Evolutionary conservation across 768 basidiomycete species (phyloP).

Genomic region (Hebeloma cylindrosporum): DNA sequence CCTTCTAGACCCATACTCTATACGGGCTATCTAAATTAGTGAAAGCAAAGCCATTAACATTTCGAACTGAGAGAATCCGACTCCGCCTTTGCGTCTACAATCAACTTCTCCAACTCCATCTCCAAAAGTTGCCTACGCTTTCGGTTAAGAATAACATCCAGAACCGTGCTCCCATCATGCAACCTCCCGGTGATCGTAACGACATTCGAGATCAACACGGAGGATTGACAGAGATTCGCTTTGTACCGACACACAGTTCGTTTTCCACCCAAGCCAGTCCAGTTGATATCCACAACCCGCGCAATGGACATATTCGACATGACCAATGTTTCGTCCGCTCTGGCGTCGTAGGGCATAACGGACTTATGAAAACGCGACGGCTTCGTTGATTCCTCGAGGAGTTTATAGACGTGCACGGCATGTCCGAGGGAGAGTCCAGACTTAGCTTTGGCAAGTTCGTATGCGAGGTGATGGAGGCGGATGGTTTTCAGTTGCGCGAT

Average conservation of each 20-base stretch:
- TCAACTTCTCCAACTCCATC: background rate
- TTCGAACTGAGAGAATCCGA: too few species aligned
- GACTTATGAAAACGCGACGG: constrained; percentile 12
- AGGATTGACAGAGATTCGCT: constrained; percentile 32
- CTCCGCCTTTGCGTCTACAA: too few species aligned
- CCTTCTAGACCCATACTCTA: too few species aligned
- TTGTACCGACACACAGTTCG: constrained; percentile 39
- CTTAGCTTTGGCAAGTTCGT: constrained; percentile 12
- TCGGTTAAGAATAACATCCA: constrained; percentile 32
- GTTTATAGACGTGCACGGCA: constrained; percentile 26
- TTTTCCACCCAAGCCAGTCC: constrained; percentile 30
- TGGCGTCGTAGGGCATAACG: constrained; percentile 29
- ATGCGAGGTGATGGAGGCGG: constrained; percentile 26
- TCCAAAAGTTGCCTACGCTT: background rate
- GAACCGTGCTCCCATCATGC: constrained; percentile 32
- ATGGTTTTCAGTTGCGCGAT: constrained; percentile 29
- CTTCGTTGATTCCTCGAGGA: background rate
- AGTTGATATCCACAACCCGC: constrained; percentile 37
- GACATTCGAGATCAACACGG: constrained; percentile 30
- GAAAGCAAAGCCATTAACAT: too few species aligned
- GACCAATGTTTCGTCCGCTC: constrained; percentile 33
- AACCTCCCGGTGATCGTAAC: constrained; percentile 38
- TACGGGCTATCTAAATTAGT: too few species aligned
- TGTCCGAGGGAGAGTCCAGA: constrained; percentile 23
- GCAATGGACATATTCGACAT: constrained; percentile 39